These are phyloP conservation scores for Salix koriyanagi DNA, from an alignment of 345 rosid genomes.

Conservation along the genomic window DNA sequence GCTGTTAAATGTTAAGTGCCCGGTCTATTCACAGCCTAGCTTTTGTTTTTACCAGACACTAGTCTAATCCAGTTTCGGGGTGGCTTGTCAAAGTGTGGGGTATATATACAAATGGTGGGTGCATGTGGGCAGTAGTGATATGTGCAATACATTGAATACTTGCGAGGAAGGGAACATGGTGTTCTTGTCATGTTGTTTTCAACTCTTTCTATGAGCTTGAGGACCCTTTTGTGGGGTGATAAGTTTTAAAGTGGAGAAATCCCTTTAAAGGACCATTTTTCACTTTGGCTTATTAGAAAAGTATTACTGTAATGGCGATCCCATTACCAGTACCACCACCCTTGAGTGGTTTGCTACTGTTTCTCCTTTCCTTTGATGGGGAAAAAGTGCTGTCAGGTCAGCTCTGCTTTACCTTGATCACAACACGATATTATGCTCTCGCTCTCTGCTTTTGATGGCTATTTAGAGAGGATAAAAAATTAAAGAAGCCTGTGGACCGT, in stretches of 20 bases:
- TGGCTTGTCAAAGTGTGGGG: slow-evolving; percentile 34
- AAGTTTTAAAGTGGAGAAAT: slow-evolving; percentile 45
- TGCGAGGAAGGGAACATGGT: slow-evolving; percentile 36
- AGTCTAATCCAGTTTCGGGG: slow-evolving; percentile 21
- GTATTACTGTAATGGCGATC: slow-evolving; percentile 6
- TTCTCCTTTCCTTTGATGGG: slow-evolving; percentile 27
- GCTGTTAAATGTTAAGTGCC: too few relatives aligned
- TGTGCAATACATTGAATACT: slow-evolving; percentile 25
- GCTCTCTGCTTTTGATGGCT: slow-evolving; percentile 45
- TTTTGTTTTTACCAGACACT: not conserved
- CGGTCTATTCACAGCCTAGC: too few relatives aligned
- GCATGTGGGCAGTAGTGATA: slow-evolving; percentile 38
- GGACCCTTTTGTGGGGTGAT: slow-evolving; percentile 35
- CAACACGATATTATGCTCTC: slow-evolving; percentile 12
- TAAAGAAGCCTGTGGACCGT: slow-evolving; percentile 30
- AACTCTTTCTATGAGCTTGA: slow-evolving; percentile 32
- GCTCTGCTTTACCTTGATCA: slow-evolving; percentile 33
- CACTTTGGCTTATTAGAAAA: slow-evolving; percentile 45
- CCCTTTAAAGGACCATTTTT: slow-evolving; percentile 57
- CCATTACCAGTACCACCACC: slow-evolving; percentile 3
- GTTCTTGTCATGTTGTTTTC: slow-evolving; percentile 56
- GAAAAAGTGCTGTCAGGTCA: slow-evolving; percentile 56
- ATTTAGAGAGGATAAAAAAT: slow-evolving; percentile 1
- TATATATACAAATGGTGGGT: slow-evolving; percentile 10
- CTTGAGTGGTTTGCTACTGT: slow-evolving; percentile 10